Evolutionary conservation across 306 rosid genomes (phyloP), one percentile per base, ranked within the genome.

Genomic region (Benincasa hispida): DNA sequence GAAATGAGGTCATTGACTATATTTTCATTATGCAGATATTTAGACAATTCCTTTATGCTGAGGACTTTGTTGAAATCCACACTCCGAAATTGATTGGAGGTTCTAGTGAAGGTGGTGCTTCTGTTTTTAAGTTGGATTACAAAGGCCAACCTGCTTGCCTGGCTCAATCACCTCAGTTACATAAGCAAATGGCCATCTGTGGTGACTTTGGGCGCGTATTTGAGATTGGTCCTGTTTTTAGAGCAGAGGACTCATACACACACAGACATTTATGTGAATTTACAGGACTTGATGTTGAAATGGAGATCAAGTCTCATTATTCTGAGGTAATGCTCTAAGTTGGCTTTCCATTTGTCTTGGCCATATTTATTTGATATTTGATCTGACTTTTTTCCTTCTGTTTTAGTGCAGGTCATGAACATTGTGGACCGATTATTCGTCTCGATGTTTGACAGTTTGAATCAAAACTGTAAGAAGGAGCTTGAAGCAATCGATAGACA

Each of bases 81-180:
- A 87, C 96, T 0, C 97, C 99, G 24, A 92, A 92, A 77, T 35
- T 89, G 83, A 90, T 90, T 72, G 95, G 89, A 65, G 97, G 99
- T 37, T 86, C 97, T 21, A 94, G 99, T 86, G 99, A 94, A 78
- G 99, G 99, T 56, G 99, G 99, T 80, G 95, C 99, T 76, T 78
- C 97, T 67, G 99, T 94, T 53, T 94, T 94, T 75, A 88, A 82
- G 84, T 77, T 94, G 70, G 95, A 92, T 82, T 94, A 94, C 88
- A 89, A 87, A 81, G 99, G 97, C 39, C 87, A 85, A 48, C 84
- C 95, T 45, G 97, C 97, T 1, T 94, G 99, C 85, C 83, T 94
- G 72, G 99, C 99, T 17, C 99, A 94, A 74, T 94, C 99, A 17
- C 99, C 99, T 27, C 97, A 94, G 85, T 95, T 94, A 74, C 95